phyloP scores from a whole-genome alignment of 2,329 filamentous ascomycete species.

The Pseudonectria foliicola region DNA sequence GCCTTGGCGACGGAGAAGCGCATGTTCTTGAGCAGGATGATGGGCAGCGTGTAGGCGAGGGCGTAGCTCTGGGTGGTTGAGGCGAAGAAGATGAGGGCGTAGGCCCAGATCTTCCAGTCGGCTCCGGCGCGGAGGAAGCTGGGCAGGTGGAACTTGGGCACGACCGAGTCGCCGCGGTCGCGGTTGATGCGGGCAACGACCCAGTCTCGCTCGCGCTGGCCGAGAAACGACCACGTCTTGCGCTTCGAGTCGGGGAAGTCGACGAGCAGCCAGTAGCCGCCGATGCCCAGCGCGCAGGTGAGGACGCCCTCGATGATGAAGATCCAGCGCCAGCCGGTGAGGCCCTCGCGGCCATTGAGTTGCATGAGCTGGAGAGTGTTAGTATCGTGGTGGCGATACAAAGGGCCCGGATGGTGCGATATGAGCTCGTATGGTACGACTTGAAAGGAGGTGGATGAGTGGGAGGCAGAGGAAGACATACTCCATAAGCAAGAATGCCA shows the following conservation, averaged over 20 bases:
- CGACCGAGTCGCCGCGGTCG: conserved; percentile 50
- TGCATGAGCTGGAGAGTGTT: conserved; percentile 46
- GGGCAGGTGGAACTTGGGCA: conserved; percentile 43
- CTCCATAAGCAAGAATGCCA: conserved; percentile 63
- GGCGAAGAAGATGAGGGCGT: conserved; percentile 54
- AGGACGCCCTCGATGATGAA: conserved; percentile 50
- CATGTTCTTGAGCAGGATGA: conserved; percentile 60
- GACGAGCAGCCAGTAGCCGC: conserved; percentile 51
- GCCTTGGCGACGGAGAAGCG: conserved; percentile 56
- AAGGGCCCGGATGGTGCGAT: conserved; percentile 29
- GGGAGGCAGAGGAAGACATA: conserved; percentile 29
- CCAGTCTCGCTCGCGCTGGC: conserved; percentile 43
- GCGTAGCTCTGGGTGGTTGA: conserved; percentile 68
- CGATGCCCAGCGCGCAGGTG: conserved; percentile 44
- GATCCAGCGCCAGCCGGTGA: conserved; percentile 62
- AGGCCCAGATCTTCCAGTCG: conserved; percentile 56
- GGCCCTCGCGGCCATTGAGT: conserved; percentile 46
- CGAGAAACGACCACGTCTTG: conserved; percentile 46
- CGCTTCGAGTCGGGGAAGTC: conserved; percentile 56
- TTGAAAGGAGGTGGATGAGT: neutral
- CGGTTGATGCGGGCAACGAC: conserved; percentile 46
- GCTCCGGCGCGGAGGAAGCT: conserved; percentile 39
- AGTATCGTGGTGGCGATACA: too few relatives aligned
- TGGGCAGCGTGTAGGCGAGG: conserved; percentile 70
- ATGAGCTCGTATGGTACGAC: too few relatives aligned